Conservation (phyloP, 805 yeast genomes). For the Metschnikowia picachoensis region DNA sequence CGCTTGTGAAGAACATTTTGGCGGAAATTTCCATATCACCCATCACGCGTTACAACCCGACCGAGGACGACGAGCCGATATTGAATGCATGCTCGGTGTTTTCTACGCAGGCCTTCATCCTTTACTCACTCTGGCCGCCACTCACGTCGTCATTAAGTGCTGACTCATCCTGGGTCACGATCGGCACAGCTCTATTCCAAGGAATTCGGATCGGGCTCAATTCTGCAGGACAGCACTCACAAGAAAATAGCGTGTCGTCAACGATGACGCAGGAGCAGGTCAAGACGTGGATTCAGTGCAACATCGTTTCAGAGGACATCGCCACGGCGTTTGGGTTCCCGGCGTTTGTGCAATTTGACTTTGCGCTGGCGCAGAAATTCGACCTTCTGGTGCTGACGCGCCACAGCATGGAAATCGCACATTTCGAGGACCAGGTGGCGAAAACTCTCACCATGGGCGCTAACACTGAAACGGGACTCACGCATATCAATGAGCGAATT, state of each 20-base stretch:
- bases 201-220: slow-evolving; percentile 91
- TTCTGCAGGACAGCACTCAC: slow-evolving; percentile 38
- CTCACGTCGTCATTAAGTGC: slow-evolving; percentile 91
- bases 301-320: slow-evolving; percentile 82
- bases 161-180: slow-evolving; percentile 93
- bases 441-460: slow-evolving; percentile 71
- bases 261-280: slow-evolving; percentile 67
- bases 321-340: slow-evolving; percentile 95
- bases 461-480: slow-evolving; percentile 60
- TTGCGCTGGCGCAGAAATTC: slow-evolving; percentile 42
- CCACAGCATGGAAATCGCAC: slow-evolving; percentile 78
- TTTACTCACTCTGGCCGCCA: slow-evolving; percentile 95
- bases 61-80: slow-evolving; percentile 75
- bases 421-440: slow-evolving; percentile 82
- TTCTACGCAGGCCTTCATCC: slow-evolving; percentile 87
- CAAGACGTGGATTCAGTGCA: slow-evolving; percentile 92
- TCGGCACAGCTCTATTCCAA: slow-evolving; percentile 88
- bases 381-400: slow-evolving; percentile 57
- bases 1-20: slow-evolving; percentile 66
- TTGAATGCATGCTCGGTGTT: slow-evolving; percentile 87
- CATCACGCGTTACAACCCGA: slow-evolving; percentile 76
- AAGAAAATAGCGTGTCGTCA: slow-evolving; percentile 9
- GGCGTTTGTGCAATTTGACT: slow-evolving; percentile 81
- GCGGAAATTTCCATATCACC: slow-evolving; percentile 91
- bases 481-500: slow-evolving; percentile 64